Base-by-base conservation (phyloP, 768 basidiomycete species). In the Trametes elegans region DNA sequence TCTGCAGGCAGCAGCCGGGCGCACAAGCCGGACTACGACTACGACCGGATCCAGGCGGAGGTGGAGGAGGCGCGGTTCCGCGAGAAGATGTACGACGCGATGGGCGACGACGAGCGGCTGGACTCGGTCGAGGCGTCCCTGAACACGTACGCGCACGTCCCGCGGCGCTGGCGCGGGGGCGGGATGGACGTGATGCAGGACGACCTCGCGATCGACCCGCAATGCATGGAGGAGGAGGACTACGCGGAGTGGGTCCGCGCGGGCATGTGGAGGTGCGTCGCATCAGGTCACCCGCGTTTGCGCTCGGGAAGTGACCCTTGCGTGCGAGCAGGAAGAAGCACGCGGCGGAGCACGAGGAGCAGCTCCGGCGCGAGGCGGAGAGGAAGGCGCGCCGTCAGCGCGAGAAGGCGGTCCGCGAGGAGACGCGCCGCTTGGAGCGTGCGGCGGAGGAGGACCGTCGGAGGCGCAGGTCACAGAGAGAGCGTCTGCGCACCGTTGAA, bases 181-280 rank as follows among this genome's bases (percentile, higher is more conserved):
- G 66, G 72, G 50, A 63, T 52, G 74, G 77, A 59, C 70, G 71
- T 26, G 70, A 75, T 62, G 71, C 69, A 82, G 67, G 62, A 71
- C 69, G 66, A 76, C 70, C 62, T 80, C 3, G 61, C 64, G 16
- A 62, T 70, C 5, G 69, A 82, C 55, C 74, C 76, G 26, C 67
- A 63, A 42, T 59, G 67, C 43, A 87, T 95, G 87, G 85, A 87
- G 56, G 92, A 94, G 7, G 88, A 94, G 61, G 86, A 91, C 56
- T 96, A 96, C 61, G 82, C 87, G 1, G 90, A 92, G 62, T 95
- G 90, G 88, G 73, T 96, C 46, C 75, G 93, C 59, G 71, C 78
- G 23, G 91, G 90, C 42, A 95, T 97, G 89, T 93, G 90, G 76
- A 80, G 83, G 82, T 85, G 57, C 35, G 82, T 70, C 18, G 3